These are phyloP conservation scores for Pseudogymnoascus sp. DNA, from an alignment of 2,329 filamentous ascomycete genomes.

Conservation along the genomic window DNA sequence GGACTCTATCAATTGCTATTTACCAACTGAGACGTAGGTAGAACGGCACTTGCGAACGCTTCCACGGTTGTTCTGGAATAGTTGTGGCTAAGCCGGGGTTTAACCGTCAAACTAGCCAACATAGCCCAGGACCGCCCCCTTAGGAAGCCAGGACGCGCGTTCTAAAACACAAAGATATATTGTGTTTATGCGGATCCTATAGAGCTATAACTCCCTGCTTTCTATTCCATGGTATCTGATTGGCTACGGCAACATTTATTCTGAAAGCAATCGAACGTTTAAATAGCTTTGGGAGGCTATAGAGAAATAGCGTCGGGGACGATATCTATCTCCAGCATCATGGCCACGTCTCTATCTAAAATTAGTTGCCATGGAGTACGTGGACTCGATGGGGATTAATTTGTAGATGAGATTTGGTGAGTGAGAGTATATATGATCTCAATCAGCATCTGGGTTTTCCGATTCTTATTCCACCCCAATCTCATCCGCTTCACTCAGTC, in stretches of 20 bases:
- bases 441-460: background rate
- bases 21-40: background rate
- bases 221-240: background rate
- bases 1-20: background rate
- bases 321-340: conserved; percentile 14
- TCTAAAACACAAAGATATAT: background rate
- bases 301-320: background rate
- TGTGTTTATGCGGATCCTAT: background rate
- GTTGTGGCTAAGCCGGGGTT: background rate
- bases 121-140: background rate
- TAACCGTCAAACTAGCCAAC: background rate
- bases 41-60: background rate
- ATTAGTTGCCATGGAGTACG: background rate
- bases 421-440: background rate
- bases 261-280: background rate
- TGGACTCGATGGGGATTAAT: background rate
- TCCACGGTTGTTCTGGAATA: background rate
- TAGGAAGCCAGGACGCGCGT: background rate
- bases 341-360: background rate
- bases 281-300: background rate
- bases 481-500: background rate
- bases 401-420: background rate
- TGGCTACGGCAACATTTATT: background rate
- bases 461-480: background rate
- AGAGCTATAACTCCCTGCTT: background rate